Percentiles rank a stretch among this genome's conserved stretches.
Conservation (phyloP, 108 stramenopile species). For the Nannochloropsis gaditana region DNA sequence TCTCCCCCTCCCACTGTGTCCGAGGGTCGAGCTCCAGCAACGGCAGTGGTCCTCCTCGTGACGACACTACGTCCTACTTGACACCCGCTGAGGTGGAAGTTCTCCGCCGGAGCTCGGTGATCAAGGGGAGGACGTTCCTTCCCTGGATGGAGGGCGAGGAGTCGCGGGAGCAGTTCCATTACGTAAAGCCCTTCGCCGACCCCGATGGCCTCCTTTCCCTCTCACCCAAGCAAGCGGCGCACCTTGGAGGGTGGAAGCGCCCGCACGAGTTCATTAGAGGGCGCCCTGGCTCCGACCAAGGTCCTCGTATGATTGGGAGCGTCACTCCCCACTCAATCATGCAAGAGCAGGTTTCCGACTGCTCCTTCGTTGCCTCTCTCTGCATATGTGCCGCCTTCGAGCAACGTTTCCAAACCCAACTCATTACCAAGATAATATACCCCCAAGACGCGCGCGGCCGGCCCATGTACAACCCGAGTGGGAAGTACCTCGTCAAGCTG, state of each 20-base stretch:
- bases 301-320: constrained; percentile 33
- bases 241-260: constrained; percentile 40
- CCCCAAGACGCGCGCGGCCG: constrained; percentile 59
- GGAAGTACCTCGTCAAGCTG: constrained; percentile 85
- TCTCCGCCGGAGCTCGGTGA: constrained; percentile 28
- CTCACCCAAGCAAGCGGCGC: constrained; percentile 25
- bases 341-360: constrained; percentile 79
- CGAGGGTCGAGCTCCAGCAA: no score
- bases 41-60: not conserved
- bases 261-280: constrained; percentile 43
- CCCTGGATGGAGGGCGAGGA: constrained; percentile 45
- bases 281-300: constrained; percentile 1
- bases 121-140: constrained; percentile 45
- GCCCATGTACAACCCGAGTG: constrained; percentile 74
- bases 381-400: constrained; percentile 78
- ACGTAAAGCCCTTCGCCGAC: constrained; percentile 31
- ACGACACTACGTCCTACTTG: not conserved
- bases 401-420: constrained; percentile 55
- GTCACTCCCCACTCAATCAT: constrained; percentile 46
- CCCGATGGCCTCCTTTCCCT: constrained; percentile 45
- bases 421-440: constrained; percentile 47
- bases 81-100: constrained; percentile 32
- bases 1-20: not conserved
- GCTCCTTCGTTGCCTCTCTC: constrained; percentile 81
- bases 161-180: constrained; percentile 35